Percentiles rank a stretch among this genome's conserved stretches.
Conservation (phyloP, 75 land plant species). For the Cupressus sempervirens region DNA sequence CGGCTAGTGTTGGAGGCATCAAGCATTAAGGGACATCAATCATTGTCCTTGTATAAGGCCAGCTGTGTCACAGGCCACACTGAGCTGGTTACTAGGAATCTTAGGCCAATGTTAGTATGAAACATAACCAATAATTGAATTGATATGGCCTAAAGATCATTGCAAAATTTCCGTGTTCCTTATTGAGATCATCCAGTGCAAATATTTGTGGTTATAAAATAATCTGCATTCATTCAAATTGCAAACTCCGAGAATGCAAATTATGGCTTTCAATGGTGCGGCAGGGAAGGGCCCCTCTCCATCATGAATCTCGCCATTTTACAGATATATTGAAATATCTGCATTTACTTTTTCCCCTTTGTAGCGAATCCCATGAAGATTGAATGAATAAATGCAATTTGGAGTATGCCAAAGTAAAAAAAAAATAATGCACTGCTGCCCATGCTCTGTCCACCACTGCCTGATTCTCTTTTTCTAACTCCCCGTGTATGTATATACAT, state of each 20-base stretch:
- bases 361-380: neutral
- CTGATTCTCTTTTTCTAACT: neutral
- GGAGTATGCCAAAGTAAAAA: neutral
- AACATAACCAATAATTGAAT: neutral
- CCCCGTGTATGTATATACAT: neutral
- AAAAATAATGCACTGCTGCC: neutral
- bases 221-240: neutral
- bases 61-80: neutral
- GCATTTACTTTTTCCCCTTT: slow-evolving; percentile 10
- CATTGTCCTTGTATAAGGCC: neutral
- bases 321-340: neutral
- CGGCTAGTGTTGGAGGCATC: neutral
- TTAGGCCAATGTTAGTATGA: neutral
- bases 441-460: neutral
- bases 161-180: too few relatives aligned
- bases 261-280: slow-evolving; percentile 43
- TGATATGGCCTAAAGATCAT: neutral
- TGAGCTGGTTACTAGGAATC: neutral
- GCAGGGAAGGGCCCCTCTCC: slow-evolving; percentile 9
- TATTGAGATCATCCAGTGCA: too few relatives aligned
- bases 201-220: neutral
- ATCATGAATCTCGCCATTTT: too few relatives aligned
- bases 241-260: slow-evolving; percentile 28
- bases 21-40: neutral
- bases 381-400: neutral